These are phyloP conservation scores for Phytophthora europaea DNA, from an alignment of 352 stramenopile species.

Conservation along the genomic window DNA sequence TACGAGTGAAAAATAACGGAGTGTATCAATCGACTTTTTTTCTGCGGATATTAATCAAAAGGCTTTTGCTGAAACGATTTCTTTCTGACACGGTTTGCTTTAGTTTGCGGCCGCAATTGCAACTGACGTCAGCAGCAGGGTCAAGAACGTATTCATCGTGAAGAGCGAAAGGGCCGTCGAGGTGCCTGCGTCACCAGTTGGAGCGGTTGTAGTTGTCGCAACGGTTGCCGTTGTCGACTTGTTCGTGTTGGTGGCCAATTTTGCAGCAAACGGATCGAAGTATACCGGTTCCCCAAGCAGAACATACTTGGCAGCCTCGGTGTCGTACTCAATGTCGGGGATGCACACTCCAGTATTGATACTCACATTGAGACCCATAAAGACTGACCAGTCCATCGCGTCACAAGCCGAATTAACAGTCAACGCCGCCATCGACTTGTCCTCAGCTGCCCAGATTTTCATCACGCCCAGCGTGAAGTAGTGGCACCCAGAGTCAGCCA, in stretches of 20 bases:
- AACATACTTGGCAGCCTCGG: slow-evolving; percentile 14
- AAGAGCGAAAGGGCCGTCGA: background rate
- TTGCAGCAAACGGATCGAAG: background rate
- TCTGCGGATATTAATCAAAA: too few relatives aligned
- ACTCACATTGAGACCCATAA: slow-evolving; percentile 21
- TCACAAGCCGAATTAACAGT: slow-evolving; percentile 6
- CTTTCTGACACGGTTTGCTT: background rate
- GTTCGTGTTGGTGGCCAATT: background rate
- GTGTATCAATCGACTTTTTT: too few relatives aligned
- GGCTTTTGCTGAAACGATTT: too few relatives aligned
- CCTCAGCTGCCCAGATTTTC: slow-evolving; percentile 15
- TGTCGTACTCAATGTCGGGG: background rate
- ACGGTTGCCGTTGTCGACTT: background rate
- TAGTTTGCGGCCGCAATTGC: background rate
- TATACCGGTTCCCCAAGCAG: background rate
- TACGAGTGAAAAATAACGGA: too few relatives aligned
- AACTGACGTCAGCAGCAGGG: background rate
- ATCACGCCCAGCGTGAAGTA: slow-evolving; percentile 16
- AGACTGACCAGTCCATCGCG: slow-evolving; percentile 12
- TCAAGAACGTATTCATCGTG: background rate
- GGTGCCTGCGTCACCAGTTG: background rate
- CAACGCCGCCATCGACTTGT: slow-evolving; percentile 15
- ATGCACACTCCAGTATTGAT: slow-evolving; percentile 17
- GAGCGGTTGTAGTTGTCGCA: background rate
- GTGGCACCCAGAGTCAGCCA: slow-evolving; percentile 16